Conservation (phyloP, 345 rosid genomes). For the Brassica cretica region DNA sequence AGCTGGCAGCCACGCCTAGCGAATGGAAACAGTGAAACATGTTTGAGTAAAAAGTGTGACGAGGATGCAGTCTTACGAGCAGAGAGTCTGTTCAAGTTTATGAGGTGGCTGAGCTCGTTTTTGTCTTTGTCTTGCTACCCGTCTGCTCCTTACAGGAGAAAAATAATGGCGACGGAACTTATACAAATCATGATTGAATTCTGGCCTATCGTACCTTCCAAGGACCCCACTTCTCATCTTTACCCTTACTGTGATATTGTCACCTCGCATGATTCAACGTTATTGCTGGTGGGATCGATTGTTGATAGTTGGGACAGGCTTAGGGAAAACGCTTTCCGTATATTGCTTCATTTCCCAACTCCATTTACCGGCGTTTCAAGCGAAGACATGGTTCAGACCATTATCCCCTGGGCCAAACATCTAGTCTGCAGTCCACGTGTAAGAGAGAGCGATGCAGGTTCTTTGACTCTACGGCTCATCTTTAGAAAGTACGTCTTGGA, state of each 20-base stretch:
- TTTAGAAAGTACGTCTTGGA: slow-evolving; percentile 90
- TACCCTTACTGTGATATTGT: slow-evolving; percentile 65
- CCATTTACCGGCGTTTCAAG: slow-evolving; percentile 90
- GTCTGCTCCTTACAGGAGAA: slow-evolving; percentile 92
- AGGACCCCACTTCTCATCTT: slow-evolving; percentile 48
- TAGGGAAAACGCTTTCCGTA: slow-evolving; percentile 85
- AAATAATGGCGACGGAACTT: slow-evolving; percentile 95
- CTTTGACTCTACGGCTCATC: slow-evolving; percentile 76
- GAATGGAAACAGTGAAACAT: slow-evolving; percentile 24
- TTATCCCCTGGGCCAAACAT: slow-evolving; percentile 78
- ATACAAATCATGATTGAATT: slow-evolving; percentile 74
- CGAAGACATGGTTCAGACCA: slow-evolving; percentile 61
- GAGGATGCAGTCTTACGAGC: slow-evolving; percentile 52
- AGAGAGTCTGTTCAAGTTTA: slow-evolving; percentile 71
- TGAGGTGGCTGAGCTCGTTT: slow-evolving; percentile 88
- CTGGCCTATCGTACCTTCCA: slow-evolving; percentile 67
- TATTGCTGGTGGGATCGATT: slow-evolving; percentile 79
- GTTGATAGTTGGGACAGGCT: slow-evolving; percentile 98
- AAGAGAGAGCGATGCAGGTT: slow-evolving; percentile 98
- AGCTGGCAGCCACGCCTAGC: slow-evolving; percentile 58
- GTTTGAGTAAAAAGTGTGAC: slow-evolving; percentile 36
- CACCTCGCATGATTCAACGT: slow-evolving; percentile 74
- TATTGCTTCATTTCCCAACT: slow-evolving; percentile 78
- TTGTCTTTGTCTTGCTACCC: slow-evolving; percentile 88
- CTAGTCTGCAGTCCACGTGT: slow-evolving; percentile 95